phyloP scores from a whole-genome alignment of 176 grass and related monocot species.

The Canna indica region DNA sequence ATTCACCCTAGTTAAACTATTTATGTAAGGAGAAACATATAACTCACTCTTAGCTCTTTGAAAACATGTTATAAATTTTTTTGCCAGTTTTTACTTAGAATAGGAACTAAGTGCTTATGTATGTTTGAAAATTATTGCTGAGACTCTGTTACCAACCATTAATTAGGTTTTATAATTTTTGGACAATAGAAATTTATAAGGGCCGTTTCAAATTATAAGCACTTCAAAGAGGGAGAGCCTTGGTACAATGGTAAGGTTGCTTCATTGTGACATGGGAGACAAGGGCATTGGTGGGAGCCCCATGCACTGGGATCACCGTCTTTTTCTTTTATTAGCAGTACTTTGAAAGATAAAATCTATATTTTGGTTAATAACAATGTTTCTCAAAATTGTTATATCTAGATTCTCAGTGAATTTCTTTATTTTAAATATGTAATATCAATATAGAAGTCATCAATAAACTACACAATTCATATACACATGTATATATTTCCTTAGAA shows the following conservation, averaged over 20 bases:
- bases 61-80: no score
- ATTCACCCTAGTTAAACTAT: background rate
- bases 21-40: background rate
- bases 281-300: no score
- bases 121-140: background rate
- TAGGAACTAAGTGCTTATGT: background rate
- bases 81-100: background rate
- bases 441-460: background rate
- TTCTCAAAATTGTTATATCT: background rate
- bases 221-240: no score
- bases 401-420: background rate
- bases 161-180: background rate
- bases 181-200: background rate
- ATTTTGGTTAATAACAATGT: background rate
- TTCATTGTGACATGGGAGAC: no score
- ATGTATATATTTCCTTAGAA: no score
- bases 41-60: background rate
- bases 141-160: background rate
- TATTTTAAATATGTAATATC: background rate
- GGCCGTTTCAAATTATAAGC: background rate
- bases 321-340: no score
- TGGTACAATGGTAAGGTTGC: no score
- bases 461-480: background rate
- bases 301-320: no score
- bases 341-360: background rate